phyloP scores from a whole-genome alignment of 139 green algal genomes.

The Chlamydomonas eustigma region DNA sequence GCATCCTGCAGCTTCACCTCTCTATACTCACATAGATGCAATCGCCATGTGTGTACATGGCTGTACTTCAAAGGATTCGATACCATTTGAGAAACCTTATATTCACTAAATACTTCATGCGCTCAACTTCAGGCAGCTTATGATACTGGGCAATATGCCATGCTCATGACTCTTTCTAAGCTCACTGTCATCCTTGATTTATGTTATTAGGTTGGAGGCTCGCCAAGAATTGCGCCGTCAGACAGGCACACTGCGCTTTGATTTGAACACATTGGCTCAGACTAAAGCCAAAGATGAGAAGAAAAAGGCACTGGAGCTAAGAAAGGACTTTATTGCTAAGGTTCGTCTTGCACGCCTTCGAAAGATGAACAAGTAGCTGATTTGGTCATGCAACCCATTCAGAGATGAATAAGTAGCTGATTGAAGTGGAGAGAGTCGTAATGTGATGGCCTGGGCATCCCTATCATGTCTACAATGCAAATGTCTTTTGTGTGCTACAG shows the following conservation, averaged over 20 bases:
- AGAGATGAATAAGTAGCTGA: too few species aligned
- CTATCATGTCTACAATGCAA: too few species aligned
- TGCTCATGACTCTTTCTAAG: too few species aligned
- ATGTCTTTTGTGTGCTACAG: too few species aligned
- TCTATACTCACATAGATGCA: not conserved
- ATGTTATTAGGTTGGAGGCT: conserved; percentile 65
- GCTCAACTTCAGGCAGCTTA: too few species aligned
- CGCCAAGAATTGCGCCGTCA: conserved; percentile 81
- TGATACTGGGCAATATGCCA: too few species aligned
- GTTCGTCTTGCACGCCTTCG: conserved; percentile 49
- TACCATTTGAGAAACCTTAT: too few species aligned
- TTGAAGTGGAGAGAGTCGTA: too few species aligned
- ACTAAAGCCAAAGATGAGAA: conserved; percentile 71
- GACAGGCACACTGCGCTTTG: conserved; percentile 85
- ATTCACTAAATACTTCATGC: too few species aligned
- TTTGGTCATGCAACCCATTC: too few species aligned
- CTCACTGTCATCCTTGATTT: not conserved
- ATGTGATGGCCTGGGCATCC: too few species aligned
- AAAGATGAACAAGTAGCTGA: too few species aligned
- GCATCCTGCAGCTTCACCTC: not conserved
- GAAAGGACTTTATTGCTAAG: conserved; percentile 70
- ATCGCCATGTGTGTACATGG: not conserved
- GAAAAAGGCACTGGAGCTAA: conserved; percentile 62
- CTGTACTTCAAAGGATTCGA: not conserved
- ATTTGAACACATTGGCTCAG: conserved; percentile 76